Base-by-base conservation (phyloP, 192 early-diverging fungal genomes). In the Ambispora gerdemannii region DNA sequence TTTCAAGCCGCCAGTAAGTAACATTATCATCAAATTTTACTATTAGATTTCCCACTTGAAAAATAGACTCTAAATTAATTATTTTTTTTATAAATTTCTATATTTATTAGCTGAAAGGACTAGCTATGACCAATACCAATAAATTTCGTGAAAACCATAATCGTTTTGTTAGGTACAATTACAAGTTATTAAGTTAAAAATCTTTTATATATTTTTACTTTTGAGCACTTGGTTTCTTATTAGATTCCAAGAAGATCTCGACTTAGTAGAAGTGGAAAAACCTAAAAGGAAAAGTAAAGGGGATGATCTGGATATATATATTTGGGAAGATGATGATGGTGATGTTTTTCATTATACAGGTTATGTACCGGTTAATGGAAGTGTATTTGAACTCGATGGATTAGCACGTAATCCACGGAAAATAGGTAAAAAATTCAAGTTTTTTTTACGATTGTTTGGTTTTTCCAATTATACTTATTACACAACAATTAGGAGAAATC, bases 371-470 rank as follows among this genome's bases (percentile, higher is more conserved):
- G 74, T 80, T 3, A 69, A 60, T 36, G 86, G 88, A 0, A 71
- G 78, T 28, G 67, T 90, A 43, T 89, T 82, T 70, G 89, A 90
- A 75, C 74, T 90, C 52, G 89, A 90, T 66, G 88, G 89, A 4
- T 76, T 89, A 27, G 79, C 78, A 65, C 76, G 67, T 6, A 73
- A 74, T 27, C 89, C 89, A 0, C 47, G 84, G 8, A 80, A 63
- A 69, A 32, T 80, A 62, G 75, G 78, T 80, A 75, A 15, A 6
- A 6, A 43, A 6, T 15, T 15, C 15, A 10, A 43, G 15, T 43
- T 15, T 43, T 10, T 15, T 43, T 43, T 43, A 6, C n/a, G n/a
- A n/a, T n/a, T n/a, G n/a, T n/a, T n/a, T 56, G 53, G 6, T 13
- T 13, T 32, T n/a, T n/a, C n/a, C n/a, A 85, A n/a, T n/a, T n/a